Conservation (phyloP, 2,329 filamentous ascomycete species). For the Claviceps maximensis region DNA sequence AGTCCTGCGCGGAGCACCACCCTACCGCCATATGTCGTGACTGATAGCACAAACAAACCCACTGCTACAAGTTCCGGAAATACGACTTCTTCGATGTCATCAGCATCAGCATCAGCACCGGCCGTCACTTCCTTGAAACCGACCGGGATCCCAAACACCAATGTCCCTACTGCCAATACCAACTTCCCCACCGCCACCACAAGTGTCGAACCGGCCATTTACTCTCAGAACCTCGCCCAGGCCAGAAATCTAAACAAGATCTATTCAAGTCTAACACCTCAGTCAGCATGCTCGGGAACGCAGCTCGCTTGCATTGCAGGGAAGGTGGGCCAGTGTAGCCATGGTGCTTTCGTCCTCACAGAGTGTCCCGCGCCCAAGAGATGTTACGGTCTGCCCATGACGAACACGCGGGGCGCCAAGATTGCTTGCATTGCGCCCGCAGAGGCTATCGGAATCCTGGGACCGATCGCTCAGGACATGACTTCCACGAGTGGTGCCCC, state of each 20-base stretch:
- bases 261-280: constrained; percentile 29
- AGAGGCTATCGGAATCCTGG: constrained; percentile 30
- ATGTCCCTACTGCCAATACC: constrained; percentile 29
- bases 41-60: not conserved
- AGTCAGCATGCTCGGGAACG: constrained; percentile 31
- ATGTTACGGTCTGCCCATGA: constrained; percentile 44
- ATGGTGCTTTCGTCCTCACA: constrained; percentile 28
- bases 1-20: not conserved
- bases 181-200: constrained; percentile 23
- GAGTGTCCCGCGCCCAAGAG: constrained; percentile 22
- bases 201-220: constrained; percentile 27
- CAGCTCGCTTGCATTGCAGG: constrained; percentile 42
- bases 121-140: constrained; percentile 10
- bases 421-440: constrained; percentile 32
- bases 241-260: constrained; percentile 33
- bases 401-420: constrained; percentile 30
- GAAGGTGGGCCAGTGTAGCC: constrained; percentile 32
- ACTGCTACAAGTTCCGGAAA: not conserved
- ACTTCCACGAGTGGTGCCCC: constrained; percentile 1
- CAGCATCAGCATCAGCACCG: constrained; percentile 2
- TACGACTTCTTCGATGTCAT: not conserved
- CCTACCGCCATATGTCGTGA: not conserved
- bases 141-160: constrained; percentile 23
- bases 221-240: constrained; percentile 31
- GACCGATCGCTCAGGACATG: constrained; percentile 10